phyloP scores from a whole-genome alignment of 1,139 yeast species.

The Zygoascus sp. region DNA sequence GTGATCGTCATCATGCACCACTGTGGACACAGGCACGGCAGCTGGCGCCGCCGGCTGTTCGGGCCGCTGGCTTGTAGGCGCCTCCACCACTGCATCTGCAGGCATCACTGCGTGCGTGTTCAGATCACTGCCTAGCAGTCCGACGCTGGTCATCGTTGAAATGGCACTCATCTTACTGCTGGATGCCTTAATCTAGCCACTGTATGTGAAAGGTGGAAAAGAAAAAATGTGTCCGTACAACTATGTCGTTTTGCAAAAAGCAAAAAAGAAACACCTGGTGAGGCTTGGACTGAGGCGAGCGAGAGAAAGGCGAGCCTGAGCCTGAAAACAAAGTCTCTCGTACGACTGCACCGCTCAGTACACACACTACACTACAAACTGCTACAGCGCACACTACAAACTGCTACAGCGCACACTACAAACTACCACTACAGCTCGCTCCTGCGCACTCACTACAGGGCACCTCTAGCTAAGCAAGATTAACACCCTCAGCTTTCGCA shows the following conservation, averaged over 20 bases:
- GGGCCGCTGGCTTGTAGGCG: background rate
- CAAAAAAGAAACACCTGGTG: slow-evolving; percentile 2
- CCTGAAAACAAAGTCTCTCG: too few relatives aligned
- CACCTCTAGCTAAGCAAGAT: too few relatives aligned
- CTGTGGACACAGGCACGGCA: background rate
- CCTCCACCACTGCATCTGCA: background rate
- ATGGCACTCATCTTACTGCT: background rate
- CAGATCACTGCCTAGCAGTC: background rate
- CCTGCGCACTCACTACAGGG: too few relatives aligned
- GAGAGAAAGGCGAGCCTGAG: too few relatives aligned
- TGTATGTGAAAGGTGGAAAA: slow-evolving; percentile 6
- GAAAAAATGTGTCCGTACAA: slow-evolving; percentile 5
- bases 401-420: too few relatives aligned
- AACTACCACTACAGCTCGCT: too few relatives aligned
- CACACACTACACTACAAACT: too few relatives aligned
- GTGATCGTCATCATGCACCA: slow-evolving; percentile 3
- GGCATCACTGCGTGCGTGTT: background rate
- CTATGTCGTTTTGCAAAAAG: slow-evolving; percentile 6
- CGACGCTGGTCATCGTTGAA: background rate
- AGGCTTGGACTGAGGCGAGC: slow-evolving; percentile 4
- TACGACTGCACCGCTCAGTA: too few relatives aligned
- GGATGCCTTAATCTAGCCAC: background rate
- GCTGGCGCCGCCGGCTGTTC: background rate
- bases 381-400: too few relatives aligned
- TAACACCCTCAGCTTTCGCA: too few relatives aligned